phyloP scores from a whole-genome alignment of 805 yeast genomes.

The Huiozyma naganishii region DNA sequence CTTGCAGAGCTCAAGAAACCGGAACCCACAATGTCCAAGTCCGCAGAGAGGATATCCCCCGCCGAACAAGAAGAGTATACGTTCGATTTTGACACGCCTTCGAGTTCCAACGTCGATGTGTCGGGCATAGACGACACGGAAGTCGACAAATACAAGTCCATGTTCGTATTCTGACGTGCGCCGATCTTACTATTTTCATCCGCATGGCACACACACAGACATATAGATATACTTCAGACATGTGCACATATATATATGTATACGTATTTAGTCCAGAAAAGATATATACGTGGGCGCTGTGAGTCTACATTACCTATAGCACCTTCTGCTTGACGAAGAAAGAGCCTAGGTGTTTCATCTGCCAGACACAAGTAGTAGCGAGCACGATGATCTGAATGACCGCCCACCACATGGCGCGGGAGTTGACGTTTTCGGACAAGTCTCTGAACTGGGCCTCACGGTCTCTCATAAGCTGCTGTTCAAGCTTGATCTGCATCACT shows the following conservation, averaged over 20 bases:
- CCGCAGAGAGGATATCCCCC: neutral
- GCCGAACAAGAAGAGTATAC: neutral
- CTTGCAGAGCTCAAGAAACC: neutral
- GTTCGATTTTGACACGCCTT: constrained; percentile 14
- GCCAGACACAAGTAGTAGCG: constrained; percentile 62
- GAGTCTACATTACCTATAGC: constrained; percentile 9
- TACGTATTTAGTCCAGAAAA: too few species aligned
- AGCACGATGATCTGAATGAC: constrained; percentile 53
- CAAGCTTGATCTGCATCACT: constrained; percentile 50
- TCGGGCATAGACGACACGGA: constrained; percentile 10
- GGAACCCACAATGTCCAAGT: neutral
- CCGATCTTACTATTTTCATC: neutral
- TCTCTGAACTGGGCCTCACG: constrained; percentile 68
- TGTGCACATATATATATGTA: neutral
- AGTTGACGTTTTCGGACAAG: constrained; percentile 57
- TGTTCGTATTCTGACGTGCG: constrained; percentile 13
- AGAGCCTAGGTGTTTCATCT: constrained; percentile 59
- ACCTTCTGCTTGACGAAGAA: constrained; percentile 71
- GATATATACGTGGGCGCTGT: too few species aligned
- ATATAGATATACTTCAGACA: neutral
- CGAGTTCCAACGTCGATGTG: constrained; percentile 10
- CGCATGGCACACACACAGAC: neutral
- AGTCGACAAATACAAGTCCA: constrained; percentile 14
- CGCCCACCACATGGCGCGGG: constrained; percentile 66
- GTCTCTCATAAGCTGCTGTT: constrained; percentile 59